Percentiles rank a stretch among this genome's conserved stretches.
Conservation (phyloP, 2,329 filamentous ascomycete genomes). For the Scopulariopsis brevicaulis region DNA sequence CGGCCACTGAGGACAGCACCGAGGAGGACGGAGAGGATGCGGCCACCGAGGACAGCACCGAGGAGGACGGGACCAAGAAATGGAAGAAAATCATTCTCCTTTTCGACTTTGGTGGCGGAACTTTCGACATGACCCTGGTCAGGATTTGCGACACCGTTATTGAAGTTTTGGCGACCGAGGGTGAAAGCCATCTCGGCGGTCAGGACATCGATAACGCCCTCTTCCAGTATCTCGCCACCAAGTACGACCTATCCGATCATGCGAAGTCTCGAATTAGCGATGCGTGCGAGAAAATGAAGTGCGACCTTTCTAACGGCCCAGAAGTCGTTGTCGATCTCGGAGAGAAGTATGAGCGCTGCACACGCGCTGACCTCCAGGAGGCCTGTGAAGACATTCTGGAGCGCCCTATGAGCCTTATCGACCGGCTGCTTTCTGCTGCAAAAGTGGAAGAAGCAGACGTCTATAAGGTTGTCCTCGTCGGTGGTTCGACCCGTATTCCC, state of each 20-base stretch:
- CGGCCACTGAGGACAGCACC: too few species aligned
- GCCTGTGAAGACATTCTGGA: conserved; percentile 98
- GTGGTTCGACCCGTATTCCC: conserved; percentile 96
- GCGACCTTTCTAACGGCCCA: conserved; percentile 81
- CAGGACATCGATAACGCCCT: conserved; percentile 97
- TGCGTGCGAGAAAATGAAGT: conserved; percentile 66
- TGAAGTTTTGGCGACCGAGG: conserved; percentile 96
- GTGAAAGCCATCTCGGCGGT: conserved; percentile 95
- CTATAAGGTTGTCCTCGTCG: conserved; percentile 97
- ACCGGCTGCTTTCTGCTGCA: conserved; percentile 90
- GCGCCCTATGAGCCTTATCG: conserved; percentile 91
- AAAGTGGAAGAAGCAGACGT: conserved; percentile 97
- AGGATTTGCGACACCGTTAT: conserved; percentile 99
- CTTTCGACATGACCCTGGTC: conserved; percentile 96
- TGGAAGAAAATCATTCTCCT: conserved; percentile 97
- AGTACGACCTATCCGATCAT: too few species aligned
- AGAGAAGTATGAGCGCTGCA: too few species aligned
- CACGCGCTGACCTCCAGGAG: conserved; percentile 98
- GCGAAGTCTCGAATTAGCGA: too few species aligned
- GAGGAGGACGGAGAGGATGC: too few species aligned
- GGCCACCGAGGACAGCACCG: too few species aligned
- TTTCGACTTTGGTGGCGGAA: conserved; percentile 98
- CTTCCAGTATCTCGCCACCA: conserved; percentile 86
- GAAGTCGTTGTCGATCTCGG: too few species aligned
- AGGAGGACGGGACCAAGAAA: too few species aligned